Conservation (phyloP, 192 early-diverging fungal genomes). For the Coemansia aciculifera region DNA sequence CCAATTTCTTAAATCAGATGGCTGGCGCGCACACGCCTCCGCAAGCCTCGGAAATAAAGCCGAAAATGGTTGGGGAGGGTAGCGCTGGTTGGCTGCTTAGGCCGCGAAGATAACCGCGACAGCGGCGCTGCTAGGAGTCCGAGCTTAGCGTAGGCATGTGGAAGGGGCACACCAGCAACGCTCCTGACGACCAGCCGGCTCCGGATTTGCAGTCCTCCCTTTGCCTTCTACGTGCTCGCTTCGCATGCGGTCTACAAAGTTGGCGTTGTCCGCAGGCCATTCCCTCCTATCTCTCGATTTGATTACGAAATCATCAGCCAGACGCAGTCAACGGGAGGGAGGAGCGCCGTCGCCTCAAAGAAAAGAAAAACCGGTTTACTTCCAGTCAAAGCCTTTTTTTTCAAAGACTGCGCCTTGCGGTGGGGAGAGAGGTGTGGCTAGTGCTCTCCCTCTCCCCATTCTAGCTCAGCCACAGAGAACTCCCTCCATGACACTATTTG, state of each 20-base stretch:
- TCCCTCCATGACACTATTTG: not conserved
- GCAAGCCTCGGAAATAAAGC: slow-evolving; percentile 1
- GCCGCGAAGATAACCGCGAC: not conserved
- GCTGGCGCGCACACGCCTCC: slow-evolving; percentile 1
- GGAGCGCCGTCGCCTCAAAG: not conserved
- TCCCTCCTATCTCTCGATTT: not conserved
- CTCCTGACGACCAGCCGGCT: slow-evolving; percentile 1
- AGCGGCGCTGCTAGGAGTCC: not conserved
- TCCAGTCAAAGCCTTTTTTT: not conserved
- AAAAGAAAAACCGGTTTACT: not conserved
- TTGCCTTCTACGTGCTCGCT: not conserved
- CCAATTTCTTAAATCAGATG: not conserved
- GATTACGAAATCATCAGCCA: not conserved
- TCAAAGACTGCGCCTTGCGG: not conserved
- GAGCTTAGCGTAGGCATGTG: slow-evolving; percentile 1
- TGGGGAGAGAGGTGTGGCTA: not conserved
- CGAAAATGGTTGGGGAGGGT: slow-evolving; percentile 4
- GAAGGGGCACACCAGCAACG: not conserved
- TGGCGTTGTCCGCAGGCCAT: not conserved
- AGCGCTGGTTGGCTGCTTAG: slow-evolving; percentile 2
- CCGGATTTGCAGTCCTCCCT: not conserved
- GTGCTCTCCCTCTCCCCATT: not conserved
- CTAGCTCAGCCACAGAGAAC: not conserved
- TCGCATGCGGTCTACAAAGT: not conserved
- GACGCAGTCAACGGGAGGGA: not conserved